Conservation (phyloP, 768 basidiomycete genomes). For the Chalciporus chontae region DNA sequence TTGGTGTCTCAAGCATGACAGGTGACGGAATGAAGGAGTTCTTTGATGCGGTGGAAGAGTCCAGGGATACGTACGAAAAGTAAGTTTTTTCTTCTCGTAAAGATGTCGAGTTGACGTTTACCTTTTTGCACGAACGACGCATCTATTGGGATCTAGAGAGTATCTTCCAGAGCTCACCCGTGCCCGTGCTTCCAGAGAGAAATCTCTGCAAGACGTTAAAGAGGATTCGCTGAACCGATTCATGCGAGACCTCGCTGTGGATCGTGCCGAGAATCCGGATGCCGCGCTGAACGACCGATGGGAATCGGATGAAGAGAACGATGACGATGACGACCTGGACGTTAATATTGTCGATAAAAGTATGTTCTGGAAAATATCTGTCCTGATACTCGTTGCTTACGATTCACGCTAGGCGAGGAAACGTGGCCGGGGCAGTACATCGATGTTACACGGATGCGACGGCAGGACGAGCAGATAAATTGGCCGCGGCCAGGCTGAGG, state of each 20-base stretch:
- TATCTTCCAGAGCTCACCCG: slow-evolving; percentile 88
- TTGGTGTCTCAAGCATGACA: slow-evolving; percentile 94
- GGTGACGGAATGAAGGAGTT: slow-evolving; percentile 93
- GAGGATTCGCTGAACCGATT: slow-evolving; percentile 73
- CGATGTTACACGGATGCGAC: slow-evolving; percentile 62
- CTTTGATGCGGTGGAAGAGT: slow-evolving; percentile 86
- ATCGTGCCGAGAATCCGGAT: slow-evolving; percentile 61
- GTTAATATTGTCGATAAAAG: slow-evolving; percentile 68
- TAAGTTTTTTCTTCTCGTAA: slow-evolving; percentile 36
- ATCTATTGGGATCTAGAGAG: slow-evolving; percentile 49
- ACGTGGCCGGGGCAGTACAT: slow-evolving; percentile 72
- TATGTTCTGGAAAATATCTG: slow-evolving; percentile 36
- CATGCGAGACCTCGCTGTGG: slow-evolving; percentile 77
- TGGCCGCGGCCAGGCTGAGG: slow-evolving; percentile 70
- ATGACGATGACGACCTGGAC: slow-evolving; percentile 48
- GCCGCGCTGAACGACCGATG: slow-evolving; percentile 56
- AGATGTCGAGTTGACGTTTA: slow-evolving; percentile 1
- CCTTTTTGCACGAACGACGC: background rate
- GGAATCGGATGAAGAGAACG: slow-evolving; percentile 56
- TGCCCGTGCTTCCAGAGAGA: slow-evolving; percentile 60
- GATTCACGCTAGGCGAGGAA: slow-evolving; percentile 51
- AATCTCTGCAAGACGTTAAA: slow-evolving; percentile 61
- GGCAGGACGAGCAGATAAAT: slow-evolving; percentile 52
- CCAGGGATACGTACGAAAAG: slow-evolving; percentile 86
- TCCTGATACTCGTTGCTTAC: slow-evolving; percentile 9